phyloP scores from a whole-genome alignment of 495 filamentous ascomycete genomes.

The Bombardia bombarda region DNA sequence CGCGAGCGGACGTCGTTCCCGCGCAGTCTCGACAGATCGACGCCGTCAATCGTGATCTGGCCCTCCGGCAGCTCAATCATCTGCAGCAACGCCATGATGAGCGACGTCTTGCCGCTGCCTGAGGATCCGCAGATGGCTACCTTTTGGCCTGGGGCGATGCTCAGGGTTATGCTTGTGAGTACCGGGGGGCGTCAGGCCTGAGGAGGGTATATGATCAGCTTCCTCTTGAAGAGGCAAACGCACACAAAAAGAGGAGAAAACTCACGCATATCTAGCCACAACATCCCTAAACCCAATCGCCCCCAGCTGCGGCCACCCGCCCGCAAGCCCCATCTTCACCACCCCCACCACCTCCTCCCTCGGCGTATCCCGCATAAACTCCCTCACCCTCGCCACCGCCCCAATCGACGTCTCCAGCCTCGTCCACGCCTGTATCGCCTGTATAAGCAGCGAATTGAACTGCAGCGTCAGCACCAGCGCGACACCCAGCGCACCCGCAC shows the following conservation, averaged over 20 bases:
- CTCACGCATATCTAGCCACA: neutral
- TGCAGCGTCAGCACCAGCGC: conserved; percentile 2
- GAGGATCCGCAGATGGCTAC: conserved; percentile 4
- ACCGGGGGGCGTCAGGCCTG: neutral
- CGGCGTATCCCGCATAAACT: conserved; percentile 18
- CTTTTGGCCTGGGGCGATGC: neutral
- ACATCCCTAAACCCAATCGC: neutral
- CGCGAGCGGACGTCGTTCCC: neutral
- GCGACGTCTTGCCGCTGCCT: conserved; percentile 67
- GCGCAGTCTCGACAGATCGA: neutral
- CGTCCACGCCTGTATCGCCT: conserved; percentile 22
- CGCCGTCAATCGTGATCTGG: conserved; percentile 1
- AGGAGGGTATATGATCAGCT: no score
- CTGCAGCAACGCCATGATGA: conserved; percentile 79
- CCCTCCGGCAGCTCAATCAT: conserved; percentile 72
- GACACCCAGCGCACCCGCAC: no score
- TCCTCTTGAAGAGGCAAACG: no score
- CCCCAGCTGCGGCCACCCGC: neutral
- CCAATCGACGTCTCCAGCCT: conserved; percentile 40
- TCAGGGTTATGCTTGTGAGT: neutral
- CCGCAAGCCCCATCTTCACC: neutral
- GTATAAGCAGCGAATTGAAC: conserved; percentile 1
- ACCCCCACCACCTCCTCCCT: neutral
- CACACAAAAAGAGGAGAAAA: no score
- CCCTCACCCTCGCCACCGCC: conserved; percentile 32